Percentiles rank a stretch among this genome's conserved stretches.
phyloP scores from a whole-genome alignment of 2,329 filamentous ascomycete genomes.

The Lachnellula cervina region DNA sequence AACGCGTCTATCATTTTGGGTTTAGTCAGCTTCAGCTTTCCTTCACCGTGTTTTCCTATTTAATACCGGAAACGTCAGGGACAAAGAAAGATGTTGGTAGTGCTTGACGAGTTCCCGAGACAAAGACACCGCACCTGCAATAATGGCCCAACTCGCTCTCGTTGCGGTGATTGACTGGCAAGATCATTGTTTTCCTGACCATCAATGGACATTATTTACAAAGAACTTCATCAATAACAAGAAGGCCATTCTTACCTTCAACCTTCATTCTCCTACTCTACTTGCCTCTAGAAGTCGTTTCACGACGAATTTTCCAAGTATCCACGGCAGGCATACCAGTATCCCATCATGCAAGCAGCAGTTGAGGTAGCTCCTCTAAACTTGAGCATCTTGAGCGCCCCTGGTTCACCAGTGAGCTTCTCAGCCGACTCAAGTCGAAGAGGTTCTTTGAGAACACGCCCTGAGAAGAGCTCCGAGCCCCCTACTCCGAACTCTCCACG shows the following conservation, averaged over 20 bases:
- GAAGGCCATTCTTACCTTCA: conserved; percentile 28
- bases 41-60: conserved; percentile 1
- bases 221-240: conserved; percentile 28
- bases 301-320: conserved; percentile 5
- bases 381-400: conserved; percentile 18
- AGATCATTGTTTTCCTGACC: conserved; percentile 30
- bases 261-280: conserved; percentile 15
- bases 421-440: conserved; percentile 27
- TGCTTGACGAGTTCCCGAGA: conserved; percentile 31
- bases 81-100: conserved; percentile 28
- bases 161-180: conserved; percentile 21
- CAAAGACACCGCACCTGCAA: conserved; percentile 29
- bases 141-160: conserved; percentile 26
- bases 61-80: conserved; percentile 18
- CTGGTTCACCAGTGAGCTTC: conserved; percentile 25
- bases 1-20: conserved; percentile 11
- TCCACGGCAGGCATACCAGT: conserved; percentile 1
- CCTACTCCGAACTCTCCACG: conserved; percentile 24
- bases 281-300: conserved; percentile 11
- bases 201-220: conserved; percentile 30
- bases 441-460: conserved; percentile 22
- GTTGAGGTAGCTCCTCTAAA: conserved; percentile 13
- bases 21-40: conserved; percentile 12
- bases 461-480: conserved; percentile 22
- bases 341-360: conserved; percentile 23